Evolutionary conservation across 2,329 filamentous ascomycete genomes (phyloP).

Genomic region (Phaeosphaeriaceae sp.): DNA sequence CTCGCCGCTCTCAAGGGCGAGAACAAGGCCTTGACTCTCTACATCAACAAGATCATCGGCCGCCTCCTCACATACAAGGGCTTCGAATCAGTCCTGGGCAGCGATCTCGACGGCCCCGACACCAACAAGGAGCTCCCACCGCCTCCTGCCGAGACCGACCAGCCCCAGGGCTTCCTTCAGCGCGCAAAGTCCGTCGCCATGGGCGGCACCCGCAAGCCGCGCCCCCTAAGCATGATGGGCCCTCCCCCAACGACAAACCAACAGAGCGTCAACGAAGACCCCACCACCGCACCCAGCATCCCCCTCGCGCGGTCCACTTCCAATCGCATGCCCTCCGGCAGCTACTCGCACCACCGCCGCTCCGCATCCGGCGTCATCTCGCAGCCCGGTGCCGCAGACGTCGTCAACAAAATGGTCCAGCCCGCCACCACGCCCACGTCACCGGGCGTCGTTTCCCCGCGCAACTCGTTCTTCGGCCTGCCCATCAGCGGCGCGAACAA

Average conservation of each 20-base stretch:
- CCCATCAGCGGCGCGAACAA: conserved; percentile 52
- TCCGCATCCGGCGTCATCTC: conserved; percentile 52
- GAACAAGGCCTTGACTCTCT: conserved; percentile 95
- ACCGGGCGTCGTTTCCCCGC: conserved; percentile 44
- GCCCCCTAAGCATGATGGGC: conserved; percentile 51
- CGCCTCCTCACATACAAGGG: conserved; percentile 92
- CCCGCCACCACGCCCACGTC: conserved; percentile 59
- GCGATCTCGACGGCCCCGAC: conserved; percentile 65
- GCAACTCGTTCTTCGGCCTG: conserved; percentile 50
- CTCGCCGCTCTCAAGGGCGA: conserved; percentile 83
- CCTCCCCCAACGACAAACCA: conserved; percentile 20
- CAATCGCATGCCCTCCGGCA: conserved; percentile 51
- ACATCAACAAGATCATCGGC: conserved; percentile 99
- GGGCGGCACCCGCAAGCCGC: conserved; percentile 51
- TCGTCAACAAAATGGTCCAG: conserved; percentile 91
- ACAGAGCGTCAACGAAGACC: conserved; percentile 60
- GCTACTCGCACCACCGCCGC: conserved; percentile 52
- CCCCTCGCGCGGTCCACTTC: conserved; percentile 68
- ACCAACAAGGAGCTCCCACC: conserved; percentile 86
- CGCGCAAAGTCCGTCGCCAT: conserved; percentile 66
- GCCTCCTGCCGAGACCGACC: conserved; percentile 65
- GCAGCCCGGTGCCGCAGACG: conserved; percentile 66
- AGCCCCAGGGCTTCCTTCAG: conserved; percentile 58
- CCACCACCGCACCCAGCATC: conserved; percentile 77
- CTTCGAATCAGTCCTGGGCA: conserved; percentile 91